Evolutionary conservation across 1,284 basidiomycete species (phyloP).

Genomic region (Ustilago bromivora): DNA sequence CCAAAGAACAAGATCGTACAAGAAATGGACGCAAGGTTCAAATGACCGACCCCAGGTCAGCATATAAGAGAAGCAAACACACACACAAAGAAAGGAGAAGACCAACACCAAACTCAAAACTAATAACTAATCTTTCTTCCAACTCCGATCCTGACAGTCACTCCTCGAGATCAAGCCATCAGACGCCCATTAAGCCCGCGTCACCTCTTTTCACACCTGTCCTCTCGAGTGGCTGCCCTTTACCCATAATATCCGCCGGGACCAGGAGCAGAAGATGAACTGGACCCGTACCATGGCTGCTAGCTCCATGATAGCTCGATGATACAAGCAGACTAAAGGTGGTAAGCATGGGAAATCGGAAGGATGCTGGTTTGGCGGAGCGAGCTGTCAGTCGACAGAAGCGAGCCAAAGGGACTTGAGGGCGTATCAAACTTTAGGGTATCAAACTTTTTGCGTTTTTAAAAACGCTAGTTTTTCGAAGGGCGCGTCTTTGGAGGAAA

Average conservation of each 20-base stretch:
- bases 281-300: neutral
- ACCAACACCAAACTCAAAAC: conserved; percentile 1
- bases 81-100: no score
- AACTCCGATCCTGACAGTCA: neutral
- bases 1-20: neutral
- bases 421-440: neutral
- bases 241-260: conserved; percentile 4
- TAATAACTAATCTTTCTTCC: conserved; percentile 4
- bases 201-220: neutral
- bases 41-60: neutral
- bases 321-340: conserved; percentile 1
- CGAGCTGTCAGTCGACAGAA: conserved; percentile 6
- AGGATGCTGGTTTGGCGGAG: conserved; percentile 1
- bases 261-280: neutral
- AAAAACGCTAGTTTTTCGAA: no score
- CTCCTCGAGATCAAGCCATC: neutral
- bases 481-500: no score
- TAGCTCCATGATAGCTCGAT: neutral
- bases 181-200: neutral
- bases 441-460: neutral
- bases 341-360: conserved; percentile 9
- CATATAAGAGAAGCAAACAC: neutral
- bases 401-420: neutral
- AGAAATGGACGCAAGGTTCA: conserved; percentile 2
- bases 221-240: neutral